Percentiles rank a stretch among this genome's conserved stretches.
phyloP scores from a whole-genome alignment of 371 early-diverging fungal species.

The Lichtheimia corymbifera region DNA sequence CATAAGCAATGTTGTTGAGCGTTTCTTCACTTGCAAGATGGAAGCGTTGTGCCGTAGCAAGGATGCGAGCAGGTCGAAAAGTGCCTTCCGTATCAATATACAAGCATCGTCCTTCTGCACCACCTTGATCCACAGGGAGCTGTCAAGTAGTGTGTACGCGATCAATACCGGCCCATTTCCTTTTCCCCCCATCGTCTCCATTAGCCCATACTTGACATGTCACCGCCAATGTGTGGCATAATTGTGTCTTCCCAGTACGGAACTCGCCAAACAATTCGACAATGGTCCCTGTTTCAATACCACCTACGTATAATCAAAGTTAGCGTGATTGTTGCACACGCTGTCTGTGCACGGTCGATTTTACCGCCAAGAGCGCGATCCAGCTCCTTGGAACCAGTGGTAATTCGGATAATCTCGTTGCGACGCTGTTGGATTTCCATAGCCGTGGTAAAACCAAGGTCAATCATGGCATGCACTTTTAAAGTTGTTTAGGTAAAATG shows the following conservation, averaged over 20 bases:
- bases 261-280: constrained; percentile 99
- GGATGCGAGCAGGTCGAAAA: constrained; percentile 93
- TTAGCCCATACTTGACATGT: constrained; percentile 82
- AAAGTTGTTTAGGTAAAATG: too few relatives aligned
- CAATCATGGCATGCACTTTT: constrained; percentile 90
- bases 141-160: constrained; percentile 24
- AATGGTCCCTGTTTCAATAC: constrained; percentile 98
- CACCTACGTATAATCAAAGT: constrained; percentile 53
- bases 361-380: constrained; percentile 86
- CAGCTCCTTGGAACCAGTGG: constrained; percentile 95
- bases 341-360: not conserved
- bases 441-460: constrained; percentile 98
- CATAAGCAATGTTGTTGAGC: constrained; percentile 95
- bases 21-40: constrained; percentile 87
- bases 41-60: constrained; percentile 89
- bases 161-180: too few relatives aligned
- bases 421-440: constrained; percentile 92
- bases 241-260: constrained; percentile 99
- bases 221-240: constrained; percentile 98
- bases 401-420: constrained; percentile 85
- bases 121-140: constrained; percentile 86
- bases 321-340: too few relatives aligned
- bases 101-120: constrained; percentile 96
- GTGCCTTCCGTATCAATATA: constrained; percentile 99
- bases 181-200: not conserved